Evolutionary conservation across 169 alveolate species (phyloP), one percentile per base, ranked within the genome.

Genomic region (Eimeria acervulina): DNA sequence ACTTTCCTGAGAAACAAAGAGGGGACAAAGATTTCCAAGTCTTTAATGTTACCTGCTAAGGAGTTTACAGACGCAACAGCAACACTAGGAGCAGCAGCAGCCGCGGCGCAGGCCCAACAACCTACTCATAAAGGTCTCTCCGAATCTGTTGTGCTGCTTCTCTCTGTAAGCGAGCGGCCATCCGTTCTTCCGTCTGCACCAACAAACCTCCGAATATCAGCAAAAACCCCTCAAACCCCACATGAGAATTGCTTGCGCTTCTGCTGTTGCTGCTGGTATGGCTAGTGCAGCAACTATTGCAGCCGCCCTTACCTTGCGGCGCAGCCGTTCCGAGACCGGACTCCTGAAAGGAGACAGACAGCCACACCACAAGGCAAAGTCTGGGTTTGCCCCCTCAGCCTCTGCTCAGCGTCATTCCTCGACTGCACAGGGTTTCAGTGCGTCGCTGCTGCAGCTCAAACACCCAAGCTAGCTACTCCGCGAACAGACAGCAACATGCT

Each of bases 101-200:
- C 88, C 36, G 83, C 92, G 28, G 33, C 92, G 2, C 38, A 36
- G 70, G 70, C 1, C 19, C 51, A 28, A 36, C 47, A 70, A 87
- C 83, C 61, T 38, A 87, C 93, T 61, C 93, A 87, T 87, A 36
- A 6, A 87, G 40, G 15, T 87, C 93, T 10, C 83, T 59, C 28
- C 93, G 81, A 23, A 87, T 21, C 31, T 63, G 80, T n/a, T 87
- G 78, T 59, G 93, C 93, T 55, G 93, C 93, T 87, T 87, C 93
- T 59, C 72, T 55, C 83, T 87, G 78, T 40, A 55, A 63, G 2
- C 93, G 93, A 33, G 93, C 93, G 47, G 93, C 81, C 93, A 87
- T 87, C 38, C 93, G 81, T 70, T 87, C 93, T 36, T 87, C 93
- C 38, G 93, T 87, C 93, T 87, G 93, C 83, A 87, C 21, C 93